Evolutionary conservation across 371 early-diverging fungal genomes (phyloP), one percentile per base, ranked within the genome.

Genomic region (Mucor sp.): DNA sequence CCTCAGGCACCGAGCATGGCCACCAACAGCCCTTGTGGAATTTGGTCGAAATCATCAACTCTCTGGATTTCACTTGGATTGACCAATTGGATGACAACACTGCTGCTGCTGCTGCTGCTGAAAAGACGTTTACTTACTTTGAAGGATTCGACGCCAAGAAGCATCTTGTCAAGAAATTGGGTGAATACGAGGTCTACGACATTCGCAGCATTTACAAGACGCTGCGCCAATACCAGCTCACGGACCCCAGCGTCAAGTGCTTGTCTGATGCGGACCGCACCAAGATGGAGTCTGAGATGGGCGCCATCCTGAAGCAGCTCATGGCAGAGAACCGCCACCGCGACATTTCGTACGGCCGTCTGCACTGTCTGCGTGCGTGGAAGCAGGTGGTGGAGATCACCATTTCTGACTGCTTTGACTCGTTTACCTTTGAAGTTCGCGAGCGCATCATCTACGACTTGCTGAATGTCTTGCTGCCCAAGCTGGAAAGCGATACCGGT

Each of bases 331-430:
- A 95, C 65, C 87, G 88, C 60, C 74, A 79, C 30, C 82, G 86
- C 17, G 89, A 89, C 71, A 85, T 91, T 63, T 80, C 74, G 50
- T 79, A 80, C 61, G 91, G 88, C 12, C 84, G 89, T 56, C 66
- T 78, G 55, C 85, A 91, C 61, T 85, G 89, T 67, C 57, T 91
- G 65, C 79, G 86, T 61, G 91, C 93, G 0, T 97, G 96, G 96
- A 87, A 90, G 62, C 89, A 93, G 64, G 77, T 95, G n/a, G 83
- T 93, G 1, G 89, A 92, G 61, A 83, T 93, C 21, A 85, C 93
- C 0, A 62, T 93, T 2, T 83, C 87, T n/a, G 88, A 84, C 77
- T 70, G 92, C 80, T 74, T 95, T 65, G 85, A 88, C 33, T 67
- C 82, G 0, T 70, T 92, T 30, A 80, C 85, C 11, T 72, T 83